phyloP scores from a whole-genome alignment of 768 basidiomycete species.

The Pleurotus eryngii region DNA sequence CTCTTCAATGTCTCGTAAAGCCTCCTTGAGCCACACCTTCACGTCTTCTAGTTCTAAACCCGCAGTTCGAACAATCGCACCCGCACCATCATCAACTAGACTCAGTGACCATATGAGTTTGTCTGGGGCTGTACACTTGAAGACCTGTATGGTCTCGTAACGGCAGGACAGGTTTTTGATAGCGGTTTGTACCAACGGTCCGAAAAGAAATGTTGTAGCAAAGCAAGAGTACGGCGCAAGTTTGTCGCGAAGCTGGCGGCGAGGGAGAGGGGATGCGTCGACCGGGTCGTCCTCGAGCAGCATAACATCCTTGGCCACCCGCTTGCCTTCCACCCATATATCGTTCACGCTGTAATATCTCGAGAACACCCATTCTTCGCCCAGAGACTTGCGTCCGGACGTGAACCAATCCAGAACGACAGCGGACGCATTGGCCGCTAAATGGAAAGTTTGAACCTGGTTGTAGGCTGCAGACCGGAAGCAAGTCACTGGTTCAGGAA shows the following conservation, averaged over 20 bases:
- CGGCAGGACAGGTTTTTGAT: slow-evolving; percentile 43
- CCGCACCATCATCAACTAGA: slow-evolving; percentile 38
- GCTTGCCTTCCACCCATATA: slow-evolving; percentile 59
- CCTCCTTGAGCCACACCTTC: slow-evolving; percentile 61
- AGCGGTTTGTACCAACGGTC: slow-evolving; percentile 52
- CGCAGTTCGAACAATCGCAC: slow-evolving; percentile 68
- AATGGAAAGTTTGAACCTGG: slow-evolving; percentile 77
- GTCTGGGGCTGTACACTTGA: slow-evolving; percentile 55
- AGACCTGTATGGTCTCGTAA: slow-evolving; percentile 60
- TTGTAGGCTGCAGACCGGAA: slow-evolving; percentile 81
- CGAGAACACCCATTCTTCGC: slow-evolving; percentile 89
- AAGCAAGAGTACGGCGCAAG: slow-evolving; percentile 87
- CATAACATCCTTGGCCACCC: slow-evolving; percentile 74
- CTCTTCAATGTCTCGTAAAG: slow-evolving; percentile 46
- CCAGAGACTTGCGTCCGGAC: slow-evolving; percentile 75
- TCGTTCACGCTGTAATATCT: slow-evolving; percentile 86
- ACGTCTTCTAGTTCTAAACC: slow-evolving; percentile 76
- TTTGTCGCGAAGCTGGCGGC: slow-evolving; percentile 52
- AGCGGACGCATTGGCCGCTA: slow-evolving; percentile 51
- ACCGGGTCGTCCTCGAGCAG: slow-evolving; percentile 57
- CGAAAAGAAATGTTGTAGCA: slow-evolving; percentile 79
- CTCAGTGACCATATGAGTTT: slow-evolving; percentile 83
- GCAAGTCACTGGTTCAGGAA: slow-evolving; percentile 93
- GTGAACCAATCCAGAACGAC: slow-evolving; percentile 91
- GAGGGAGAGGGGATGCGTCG: slow-evolving; percentile 21